Percentiles rank a stretch among this genome's conserved stretches.
phyloP scores from a whole-genome alignment of 257 asterid genomes.

The Jacaranda mimosifolia region DNA sequence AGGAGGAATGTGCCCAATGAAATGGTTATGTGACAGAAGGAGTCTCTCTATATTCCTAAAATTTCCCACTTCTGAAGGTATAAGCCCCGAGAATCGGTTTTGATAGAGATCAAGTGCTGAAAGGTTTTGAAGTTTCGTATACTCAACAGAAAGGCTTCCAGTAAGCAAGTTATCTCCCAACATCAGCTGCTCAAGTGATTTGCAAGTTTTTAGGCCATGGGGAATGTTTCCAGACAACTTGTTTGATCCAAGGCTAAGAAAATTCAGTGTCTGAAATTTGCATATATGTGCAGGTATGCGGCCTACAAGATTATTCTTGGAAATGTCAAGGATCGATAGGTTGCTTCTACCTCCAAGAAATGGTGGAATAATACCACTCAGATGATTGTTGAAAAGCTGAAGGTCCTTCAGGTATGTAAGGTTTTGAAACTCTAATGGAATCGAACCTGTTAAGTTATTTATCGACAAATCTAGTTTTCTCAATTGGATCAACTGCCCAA shows the following conservation, averaged over 20 bases:
- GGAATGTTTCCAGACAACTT: slow-evolving; percentile 79
- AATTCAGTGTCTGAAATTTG: slow-evolving; percentile 53
- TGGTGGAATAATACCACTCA: slow-evolving; percentile 73
- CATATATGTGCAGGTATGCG: slow-evolving; percentile 74
- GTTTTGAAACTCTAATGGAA: slow-evolving; percentile 69
- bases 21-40: slow-evolving; percentile 68
- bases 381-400: slow-evolving; percentile 80
- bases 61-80: slow-evolving; percentile 72
- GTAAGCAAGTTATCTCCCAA: slow-evolving; percentile 83
- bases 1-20: slow-evolving; percentile 73
- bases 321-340: slow-evolving; percentile 69
- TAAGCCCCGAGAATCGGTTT: slow-evolving; percentile 73
- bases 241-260: slow-evolving; percentile 84
- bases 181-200: slow-evolving; percentile 79
- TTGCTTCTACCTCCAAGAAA: slow-evolving; percentile 67
- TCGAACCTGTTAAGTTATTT: slow-evolving; percentile 77
- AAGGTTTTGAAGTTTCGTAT: slow-evolving; percentile 71
- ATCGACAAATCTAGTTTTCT: slow-evolving; percentile 69
- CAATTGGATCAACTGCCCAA: slow-evolving; percentile 61
- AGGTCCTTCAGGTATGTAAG: slow-evolving; percentile 64
- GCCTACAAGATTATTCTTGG: slow-evolving; percentile 80
- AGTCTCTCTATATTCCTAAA: slow-evolving; percentile 73
- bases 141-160: slow-evolving; percentile 74
- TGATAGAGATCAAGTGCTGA: slow-evolving; percentile 81
- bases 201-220: slow-evolving; percentile 76